Evolutionary conservation across 345 rosid genomes (phyloP).

Genomic region (Viola odorata): DNA sequence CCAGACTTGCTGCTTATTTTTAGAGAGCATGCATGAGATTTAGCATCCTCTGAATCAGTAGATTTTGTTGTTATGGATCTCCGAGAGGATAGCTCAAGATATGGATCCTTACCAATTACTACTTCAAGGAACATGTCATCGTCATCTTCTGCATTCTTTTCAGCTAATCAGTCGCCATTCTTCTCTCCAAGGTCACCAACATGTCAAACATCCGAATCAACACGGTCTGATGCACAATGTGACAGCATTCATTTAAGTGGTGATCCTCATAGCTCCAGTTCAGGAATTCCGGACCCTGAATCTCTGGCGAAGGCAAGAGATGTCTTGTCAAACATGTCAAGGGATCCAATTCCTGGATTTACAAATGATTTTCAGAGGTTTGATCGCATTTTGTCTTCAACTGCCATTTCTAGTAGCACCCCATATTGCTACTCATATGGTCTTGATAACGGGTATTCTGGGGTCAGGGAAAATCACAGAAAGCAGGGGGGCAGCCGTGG

Average conservation of each 20-base stretch:
- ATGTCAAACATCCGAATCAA: slow-evolving; percentile 50
- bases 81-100: slow-evolving; percentile 66
- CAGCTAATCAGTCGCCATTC: slow-evolving; percentile 89
- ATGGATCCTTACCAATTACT: slow-evolving; percentile 41
- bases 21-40: slow-evolving; percentile 32
- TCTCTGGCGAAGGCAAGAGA: slow-evolving; percentile 32
- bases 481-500: slow-evolving; percentile 38
- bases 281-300: slow-evolving; percentile 47
- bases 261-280: slow-evolving; percentile 50
- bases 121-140: slow-evolving; percentile 74
- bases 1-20: slow-evolving; percentile 37
- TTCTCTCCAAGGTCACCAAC: slow-evolving; percentile 84
- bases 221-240: slow-evolving; percentile 55
- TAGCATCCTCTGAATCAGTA: slow-evolving; percentile 22
- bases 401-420: slow-evolving; percentile 40
- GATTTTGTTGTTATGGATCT: slow-evolving; percentile 44
- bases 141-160: slow-evolving; percentile 80
- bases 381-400: slow-evolving; percentile 38
- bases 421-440: slow-evolving; percentile 33
- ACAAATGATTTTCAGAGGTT: slow-evolving; percentile 40
- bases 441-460: slow-evolving; percentile 26
- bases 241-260: slow-evolving; percentile 37
- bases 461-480: slow-evolving; percentile 31
- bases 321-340: slow-evolving; percentile 34
- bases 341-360: slow-evolving; percentile 25